Conservation (phyloP, 2,329 filamentous ascomycete genomes). For the Triangularia setosa region DNA sequence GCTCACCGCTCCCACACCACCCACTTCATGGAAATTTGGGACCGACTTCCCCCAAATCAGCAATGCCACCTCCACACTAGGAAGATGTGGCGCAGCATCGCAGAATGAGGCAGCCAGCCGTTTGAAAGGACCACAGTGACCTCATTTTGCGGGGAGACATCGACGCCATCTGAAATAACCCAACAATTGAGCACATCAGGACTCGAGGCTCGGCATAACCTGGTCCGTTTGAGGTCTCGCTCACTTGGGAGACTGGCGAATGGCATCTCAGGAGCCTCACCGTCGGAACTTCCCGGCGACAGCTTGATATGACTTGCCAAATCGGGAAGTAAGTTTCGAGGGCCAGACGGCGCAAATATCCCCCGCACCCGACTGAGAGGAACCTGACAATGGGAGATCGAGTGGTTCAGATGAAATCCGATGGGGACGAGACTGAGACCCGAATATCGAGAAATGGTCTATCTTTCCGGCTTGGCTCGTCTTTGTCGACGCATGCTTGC, state of each 20-base stretch:
- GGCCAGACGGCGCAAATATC: slow-evolving; percentile 9
- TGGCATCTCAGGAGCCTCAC: background rate
- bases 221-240: background rate
- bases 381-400: background rate
- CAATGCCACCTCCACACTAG: slow-evolving; percentile 5
- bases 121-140: background rate
- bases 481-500: background rate
- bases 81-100: slow-evolving; percentile 12
- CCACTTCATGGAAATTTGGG: background rate
- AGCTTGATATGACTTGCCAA: slow-evolving; percentile 4
- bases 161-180: background rate
- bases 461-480: background rate
- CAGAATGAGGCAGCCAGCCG: slow-evolving; percentile 8
- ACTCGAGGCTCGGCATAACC: background rate
- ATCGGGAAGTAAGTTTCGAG: slow-evolving; percentile 5
- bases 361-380: slow-evolving; percentile 1
- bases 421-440: background rate
- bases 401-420: background rate
- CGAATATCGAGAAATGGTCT: background rate
- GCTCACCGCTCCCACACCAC: slow-evolving; percentile 5
- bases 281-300: background rate
- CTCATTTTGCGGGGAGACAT: slow-evolving; percentile 1
- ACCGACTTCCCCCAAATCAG: background rate
- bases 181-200: background rate
- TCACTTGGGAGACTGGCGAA: background rate